Conservation (phyloP, 83 land plant genomes). For the Diphasiastrum complanatum region DNA sequence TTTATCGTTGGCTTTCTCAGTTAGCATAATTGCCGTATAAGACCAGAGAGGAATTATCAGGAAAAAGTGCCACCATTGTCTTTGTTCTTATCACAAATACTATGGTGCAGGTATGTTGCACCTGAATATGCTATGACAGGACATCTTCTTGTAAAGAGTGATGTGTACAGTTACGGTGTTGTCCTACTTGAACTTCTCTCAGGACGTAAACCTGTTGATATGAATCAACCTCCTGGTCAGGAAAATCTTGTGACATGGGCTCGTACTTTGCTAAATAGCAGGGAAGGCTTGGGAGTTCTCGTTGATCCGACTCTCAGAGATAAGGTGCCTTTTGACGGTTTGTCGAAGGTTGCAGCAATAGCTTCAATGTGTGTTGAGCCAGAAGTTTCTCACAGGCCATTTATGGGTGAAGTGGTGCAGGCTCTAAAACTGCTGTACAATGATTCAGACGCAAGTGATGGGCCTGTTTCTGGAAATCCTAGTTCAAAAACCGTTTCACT, state of each 20-base stretch:
- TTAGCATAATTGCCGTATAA: no score
- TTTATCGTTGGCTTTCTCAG: no score
- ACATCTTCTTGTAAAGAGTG: no score
- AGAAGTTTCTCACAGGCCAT: conserved; percentile 55
- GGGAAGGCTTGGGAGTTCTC: conserved; percentile 39
- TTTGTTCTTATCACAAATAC: no score
- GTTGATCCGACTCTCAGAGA: conserved; percentile 39
- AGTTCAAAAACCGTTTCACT: conserved; percentile 31
- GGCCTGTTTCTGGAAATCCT: conserved; percentile 27
- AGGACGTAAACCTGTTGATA: conserved; percentile 66
- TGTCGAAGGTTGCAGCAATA: conserved; percentile 56
- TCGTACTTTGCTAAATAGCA: conserved; percentile 53
- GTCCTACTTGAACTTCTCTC: conserved; percentile 59
- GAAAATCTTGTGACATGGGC: conserved; percentile 68
- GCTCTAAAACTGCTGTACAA: conserved; percentile 60
- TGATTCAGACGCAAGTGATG: conserved; percentile 39
- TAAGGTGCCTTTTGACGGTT: conserved; percentile 27
- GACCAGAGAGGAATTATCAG: no score
- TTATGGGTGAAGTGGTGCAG: conserved; percentile 74
- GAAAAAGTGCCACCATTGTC: no score
- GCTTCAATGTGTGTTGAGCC: conserved; percentile 83
- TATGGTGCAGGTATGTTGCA: no score
- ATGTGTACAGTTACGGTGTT: conserved; percentile 72
- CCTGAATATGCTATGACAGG: conserved; percentile 83
- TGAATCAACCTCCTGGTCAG: conserved; percentile 59